A percentile compares a stretch with the other conserved stretches of the same genome.
These are phyloP conservation scores for Nicotiana tabacum DNA, from an alignment of 257 asterid species.

Conservation along the genomic window DNA sequence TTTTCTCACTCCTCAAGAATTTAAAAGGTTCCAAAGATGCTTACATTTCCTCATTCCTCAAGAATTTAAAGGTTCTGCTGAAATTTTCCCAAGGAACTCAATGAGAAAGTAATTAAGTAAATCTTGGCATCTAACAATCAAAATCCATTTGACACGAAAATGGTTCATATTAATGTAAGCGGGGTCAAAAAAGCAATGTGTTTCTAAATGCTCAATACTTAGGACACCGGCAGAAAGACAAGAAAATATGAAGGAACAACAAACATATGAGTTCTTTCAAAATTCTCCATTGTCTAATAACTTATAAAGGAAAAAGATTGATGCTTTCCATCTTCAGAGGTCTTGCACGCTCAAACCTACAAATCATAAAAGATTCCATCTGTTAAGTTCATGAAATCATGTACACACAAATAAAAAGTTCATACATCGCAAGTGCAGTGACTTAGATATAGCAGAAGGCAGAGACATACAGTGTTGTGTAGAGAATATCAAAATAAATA, in stretches of 20 bases:
- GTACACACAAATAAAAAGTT: neutral
- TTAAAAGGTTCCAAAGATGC: no score
- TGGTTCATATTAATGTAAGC: neutral
- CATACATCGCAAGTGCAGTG: neutral
- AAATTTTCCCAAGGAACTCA: neutral
- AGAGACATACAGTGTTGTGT: neutral
- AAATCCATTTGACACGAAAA: neutral
- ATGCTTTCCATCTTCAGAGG: constrained; percentile 1
- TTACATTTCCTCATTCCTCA: neutral
- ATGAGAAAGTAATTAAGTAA: neutral
- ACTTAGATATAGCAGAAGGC: neutral
- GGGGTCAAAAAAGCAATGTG: no score
- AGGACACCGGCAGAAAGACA: neutral
- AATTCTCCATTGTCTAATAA: neutral
- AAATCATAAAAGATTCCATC: neutral
- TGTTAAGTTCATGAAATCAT: neutral
- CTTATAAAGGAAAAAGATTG: neutral
- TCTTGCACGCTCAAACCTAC: constrained; percentile 32
- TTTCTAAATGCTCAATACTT: neutral
- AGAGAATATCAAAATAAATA: neutral
- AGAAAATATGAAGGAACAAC: neutral
- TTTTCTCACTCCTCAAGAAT: no score
- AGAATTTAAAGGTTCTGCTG: neutral
- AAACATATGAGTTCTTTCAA: neutral
- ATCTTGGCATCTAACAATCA: neutral